phyloP scores from a whole-genome alignment of 768 basidiomycete species.

The Multifurca ochricompacta region DNA sequence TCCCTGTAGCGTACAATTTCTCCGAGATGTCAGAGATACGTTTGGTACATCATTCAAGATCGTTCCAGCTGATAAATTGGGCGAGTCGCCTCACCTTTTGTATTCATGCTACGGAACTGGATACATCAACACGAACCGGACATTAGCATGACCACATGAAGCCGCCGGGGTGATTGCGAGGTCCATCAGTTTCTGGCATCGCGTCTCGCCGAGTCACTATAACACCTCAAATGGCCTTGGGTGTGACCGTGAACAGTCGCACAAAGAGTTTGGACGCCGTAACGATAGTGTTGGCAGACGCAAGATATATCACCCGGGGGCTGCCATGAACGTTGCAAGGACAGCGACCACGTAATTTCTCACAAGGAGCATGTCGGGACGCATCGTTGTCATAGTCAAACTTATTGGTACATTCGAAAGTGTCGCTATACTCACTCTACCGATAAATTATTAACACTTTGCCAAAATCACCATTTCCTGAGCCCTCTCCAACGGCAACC shows the following conservation, averaged over 20 bases:
- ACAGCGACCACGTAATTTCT: not conserved
- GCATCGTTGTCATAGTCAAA: not conserved
- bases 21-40: conserved; percentile 71
- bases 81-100: conserved; percentile 50
- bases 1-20: conserved; percentile 71
- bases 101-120: conserved; percentile 92
- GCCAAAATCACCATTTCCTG: conserved; percentile 62
- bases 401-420: not conserved
- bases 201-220: not conserved
- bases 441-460: conserved; percentile 72
- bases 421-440: conserved; percentile 29
- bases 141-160: conserved; percentile 44
- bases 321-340: not conserved
- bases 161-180: not conserved
- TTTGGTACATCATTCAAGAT: conserved; percentile 96
- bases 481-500: conserved; percentile 47
- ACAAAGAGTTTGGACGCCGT: not conserved
- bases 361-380: not conserved
- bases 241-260: no score
- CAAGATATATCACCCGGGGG: not conserved
- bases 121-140: conserved; percentile 80
- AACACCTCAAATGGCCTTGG: no score
- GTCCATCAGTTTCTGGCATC: not conserved
- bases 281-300: not conserved
- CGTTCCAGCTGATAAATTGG: conserved; percentile 46